These are phyloP conservation scores for Aaosphaeria arxii DNA, from an alignment of 2,329 filamentous ascomycete genomes.

Conservation along the genomic window DNA sequence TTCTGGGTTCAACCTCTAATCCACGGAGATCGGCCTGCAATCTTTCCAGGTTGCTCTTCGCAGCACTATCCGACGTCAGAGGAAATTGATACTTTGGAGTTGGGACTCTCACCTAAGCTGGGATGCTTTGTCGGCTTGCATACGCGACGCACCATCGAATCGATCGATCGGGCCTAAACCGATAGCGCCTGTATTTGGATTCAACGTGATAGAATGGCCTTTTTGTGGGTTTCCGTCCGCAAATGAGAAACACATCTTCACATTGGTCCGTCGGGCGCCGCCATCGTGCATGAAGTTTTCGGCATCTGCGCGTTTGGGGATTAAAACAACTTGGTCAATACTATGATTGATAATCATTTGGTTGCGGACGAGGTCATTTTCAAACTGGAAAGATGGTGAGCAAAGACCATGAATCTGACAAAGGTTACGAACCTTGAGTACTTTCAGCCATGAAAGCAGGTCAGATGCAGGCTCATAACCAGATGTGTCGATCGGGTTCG, in stretches of 20 bases:
- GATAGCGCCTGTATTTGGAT: constrained; percentile 45
- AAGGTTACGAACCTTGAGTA: constrained; percentile 56
- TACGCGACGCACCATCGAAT: constrained; percentile 60
- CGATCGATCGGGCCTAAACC: constrained; percentile 54
- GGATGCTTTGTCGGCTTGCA: constrained; percentile 72
- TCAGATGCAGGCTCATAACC: constrained; percentile 70
- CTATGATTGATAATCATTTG: constrained; percentile 77
- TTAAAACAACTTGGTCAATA: constrained; percentile 82
- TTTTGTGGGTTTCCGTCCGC: constrained; percentile 60
- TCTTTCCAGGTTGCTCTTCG: constrained; percentile 49
- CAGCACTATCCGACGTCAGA: constrained; percentile 23
- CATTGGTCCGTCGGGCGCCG: constrained; percentile 56
- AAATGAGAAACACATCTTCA: constrained; percentile 68
- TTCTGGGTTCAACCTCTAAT: constrained; percentile 31
- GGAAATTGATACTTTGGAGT: too few species aligned
- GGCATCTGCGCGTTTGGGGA: constrained; percentile 66
- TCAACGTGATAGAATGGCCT: constrained; percentile 48
- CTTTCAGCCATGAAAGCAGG: constrained; percentile 75
- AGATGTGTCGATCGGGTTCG: constrained; percentile 54
- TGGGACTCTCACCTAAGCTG: constrained; percentile 53
- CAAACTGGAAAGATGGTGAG: constrained; percentile 54
- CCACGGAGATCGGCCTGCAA: constrained; percentile 40
- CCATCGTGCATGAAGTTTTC: constrained; percentile 65
- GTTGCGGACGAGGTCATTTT: constrained; percentile 73
- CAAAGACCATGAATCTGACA: constrained; percentile 1